These are phyloP conservation scores for Fonsecaea multimorphosa DNA, from an alignment of 2,329 filamentous ascomycete genomes.

Conservation along the genomic window DNA sequence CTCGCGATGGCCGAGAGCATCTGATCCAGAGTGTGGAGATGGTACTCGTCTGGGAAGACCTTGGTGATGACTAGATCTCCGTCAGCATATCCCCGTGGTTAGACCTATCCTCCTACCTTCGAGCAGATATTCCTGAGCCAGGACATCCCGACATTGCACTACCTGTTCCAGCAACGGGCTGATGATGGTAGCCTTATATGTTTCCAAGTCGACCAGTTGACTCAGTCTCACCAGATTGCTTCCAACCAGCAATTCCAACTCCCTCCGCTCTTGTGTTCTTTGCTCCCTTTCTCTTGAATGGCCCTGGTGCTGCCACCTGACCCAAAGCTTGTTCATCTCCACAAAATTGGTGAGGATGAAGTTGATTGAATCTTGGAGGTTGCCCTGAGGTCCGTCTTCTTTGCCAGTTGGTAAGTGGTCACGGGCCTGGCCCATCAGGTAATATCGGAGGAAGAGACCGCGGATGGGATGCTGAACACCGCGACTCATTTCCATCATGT, in stretches of 20 bases:
- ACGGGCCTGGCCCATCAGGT: slow-evolving; percentile 90
- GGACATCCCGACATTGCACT: slow-evolving; percentile 93
- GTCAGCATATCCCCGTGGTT: neutral
- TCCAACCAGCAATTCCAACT: slow-evolving; percentile 91
- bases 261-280: slow-evolving; percentile 90
- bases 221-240: slow-evolving; percentile 95
- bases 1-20: slow-evolving; percentile 91
- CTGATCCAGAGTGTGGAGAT: slow-evolving; percentile 94
- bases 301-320: slow-evolving; percentile 93
- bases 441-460: slow-evolving; percentile 93
- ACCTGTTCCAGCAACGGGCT: slow-evolving; percentile 92
- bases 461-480: slow-evolving; percentile 97
- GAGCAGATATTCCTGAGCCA: slow-evolving; percentile 95
- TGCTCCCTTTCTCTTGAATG: slow-evolving; percentile 94
- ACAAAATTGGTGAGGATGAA: slow-evolving; percentile 99
- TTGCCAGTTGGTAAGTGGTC: slow-evolving; percentile 83
- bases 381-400: slow-evolving; percentile 90
- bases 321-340: slow-evolving; percentile 99
- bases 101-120: slow-evolving; percentile 62
- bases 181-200: slow-evolving; percentile 89
- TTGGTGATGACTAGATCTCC: slow-evolving; percentile 79
- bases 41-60: slow-evolving; percentile 98
- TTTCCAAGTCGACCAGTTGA: slow-evolving; percentile 91
- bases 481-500: slow-evolving; percentile 99
- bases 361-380: slow-evolving; percentile 95